These are phyloP conservation scores for Fallopia convolvulus DNA, from an alignment of 148 eudicot species.

Conservation along the genomic window DNA sequence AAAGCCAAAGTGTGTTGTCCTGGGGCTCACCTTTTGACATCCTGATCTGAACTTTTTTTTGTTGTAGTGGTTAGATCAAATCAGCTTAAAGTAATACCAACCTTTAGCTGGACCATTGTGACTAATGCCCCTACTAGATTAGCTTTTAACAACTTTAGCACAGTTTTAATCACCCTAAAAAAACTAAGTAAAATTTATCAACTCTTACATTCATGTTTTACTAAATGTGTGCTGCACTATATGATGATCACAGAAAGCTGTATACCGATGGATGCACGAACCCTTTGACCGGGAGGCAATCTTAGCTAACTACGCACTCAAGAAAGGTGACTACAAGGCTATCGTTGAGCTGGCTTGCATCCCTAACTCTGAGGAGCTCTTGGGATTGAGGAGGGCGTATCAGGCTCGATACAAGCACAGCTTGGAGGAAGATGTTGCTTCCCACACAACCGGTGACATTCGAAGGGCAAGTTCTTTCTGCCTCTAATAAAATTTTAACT, in stretches of 20 bases:
- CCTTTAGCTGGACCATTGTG: neutral
- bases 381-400: conserved; percentile 68
- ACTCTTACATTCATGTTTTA: neutral
- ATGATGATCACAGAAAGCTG: conserved; percentile 43
- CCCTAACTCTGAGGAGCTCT: conserved; percentile 52
- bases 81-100: too few relatives aligned
- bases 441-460: conserved; percentile 50
- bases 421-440: conserved; percentile 79
- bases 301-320: conserved; percentile 49
- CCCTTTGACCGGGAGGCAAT: conserved; percentile 76
- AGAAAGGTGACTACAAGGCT: conserved; percentile 46
- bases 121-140: neutral
- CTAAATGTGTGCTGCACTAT: neutral
- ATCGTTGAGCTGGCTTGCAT: conserved; percentile 54
- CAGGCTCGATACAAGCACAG: conserved; percentile 56
- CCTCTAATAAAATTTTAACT: neutral
- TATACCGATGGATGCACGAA: conserved; percentile 70
- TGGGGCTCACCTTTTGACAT: too few relatives aligned
- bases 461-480: conserved; percentile 33
- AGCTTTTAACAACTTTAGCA: neutral
- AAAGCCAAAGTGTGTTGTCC: neutral
- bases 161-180: too few relatives aligned
- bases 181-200: too few relatives aligned
- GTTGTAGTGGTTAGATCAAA: too few relatives aligned
- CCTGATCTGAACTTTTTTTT: too few relatives aligned